Conservation (phyloP, 441 rosid species). For the Pelargonium citronellum region DNA sequence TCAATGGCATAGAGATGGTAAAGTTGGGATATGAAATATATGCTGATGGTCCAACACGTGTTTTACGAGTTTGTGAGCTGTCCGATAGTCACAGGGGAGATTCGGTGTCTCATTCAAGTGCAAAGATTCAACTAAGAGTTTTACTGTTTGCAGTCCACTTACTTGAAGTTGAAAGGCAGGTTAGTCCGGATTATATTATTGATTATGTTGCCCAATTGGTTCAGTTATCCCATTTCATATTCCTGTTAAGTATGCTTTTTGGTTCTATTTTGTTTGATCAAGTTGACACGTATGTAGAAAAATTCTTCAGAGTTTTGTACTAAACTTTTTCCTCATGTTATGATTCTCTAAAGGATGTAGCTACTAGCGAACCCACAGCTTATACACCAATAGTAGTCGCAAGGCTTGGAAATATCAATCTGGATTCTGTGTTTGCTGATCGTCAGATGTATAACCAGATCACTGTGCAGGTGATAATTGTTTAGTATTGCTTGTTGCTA, state of each 20-base stretch:
- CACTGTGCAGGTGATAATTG: constrained; percentile 57
- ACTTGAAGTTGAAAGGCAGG: constrained; percentile 72
- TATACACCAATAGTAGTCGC: constrained; percentile 57
- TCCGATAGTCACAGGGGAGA: constrained; percentile 48
- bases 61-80: constrained; percentile 71
- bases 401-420: constrained; percentile 55
- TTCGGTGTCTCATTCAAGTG: constrained; percentile 37
- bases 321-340: constrained; percentile 16
- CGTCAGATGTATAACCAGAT: constrained; percentile 66
- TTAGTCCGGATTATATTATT: constrained; percentile 30
- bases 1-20: constrained; percentile 40
- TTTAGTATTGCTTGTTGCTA: constrained; percentile 18
- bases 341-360: constrained; percentile 49
- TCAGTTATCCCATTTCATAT: background rate
- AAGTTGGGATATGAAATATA: constrained; percentile 87
- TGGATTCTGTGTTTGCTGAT: constrained; percentile 61
- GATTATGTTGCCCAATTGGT: background rate
- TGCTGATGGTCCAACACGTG: constrained; percentile 86
- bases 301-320: constrained; percentile 20
- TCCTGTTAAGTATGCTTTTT: constrained; percentile 10
- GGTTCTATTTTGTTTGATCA: constrained; percentile 14
- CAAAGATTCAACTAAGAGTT: constrained; percentile 65
- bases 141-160: constrained; percentile 59
- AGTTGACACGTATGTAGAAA: background rate
- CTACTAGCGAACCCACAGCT: constrained; percentile 34